These are phyloP conservation scores for Lanmaoa rubissima DNA, from an alignment of 768 basidiomycete species.

Conservation along the genomic window DNA sequence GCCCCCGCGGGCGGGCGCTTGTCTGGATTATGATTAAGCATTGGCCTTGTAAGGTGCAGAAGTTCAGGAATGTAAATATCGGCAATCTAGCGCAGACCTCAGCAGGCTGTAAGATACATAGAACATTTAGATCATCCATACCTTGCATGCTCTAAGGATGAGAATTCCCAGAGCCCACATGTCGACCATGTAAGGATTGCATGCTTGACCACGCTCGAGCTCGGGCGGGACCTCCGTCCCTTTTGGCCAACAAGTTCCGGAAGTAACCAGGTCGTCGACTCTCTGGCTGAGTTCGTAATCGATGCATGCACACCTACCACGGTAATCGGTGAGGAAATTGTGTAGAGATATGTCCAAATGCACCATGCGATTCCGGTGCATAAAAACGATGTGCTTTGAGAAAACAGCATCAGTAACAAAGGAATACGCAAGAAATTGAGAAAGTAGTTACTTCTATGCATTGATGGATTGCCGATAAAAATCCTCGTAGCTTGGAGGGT, in stretches of 20 bases:
- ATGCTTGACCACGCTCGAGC: slow-evolving; percentile 47
- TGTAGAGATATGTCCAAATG: slow-evolving; percentile 72
- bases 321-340: slow-evolving; percentile 66
- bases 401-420: slow-evolving; percentile 2
- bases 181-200: slow-evolving; percentile 69
- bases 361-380: slow-evolving; percentile 64
- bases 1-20: slow-evolving; percentile 49
- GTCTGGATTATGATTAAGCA: slow-evolving; percentile 54
- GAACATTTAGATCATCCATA: slow-evolving; percentile 29
- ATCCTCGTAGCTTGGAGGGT: slow-evolving; percentile 51
- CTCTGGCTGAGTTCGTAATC: slow-evolving; percentile 69
- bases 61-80: slow-evolving; percentile 60
- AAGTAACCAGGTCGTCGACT: slow-evolving; percentile 40
- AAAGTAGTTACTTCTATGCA: slow-evolving; percentile 58
- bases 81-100: slow-evolving; percentile 41
- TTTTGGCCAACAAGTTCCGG: slow-evolving; percentile 43
- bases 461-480: slow-evolving; percentile 58
- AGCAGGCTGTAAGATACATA: neutral
- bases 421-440: neutral
- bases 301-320: slow-evolving; percentile 66
- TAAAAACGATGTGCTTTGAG: slow-evolving; percentile 61
- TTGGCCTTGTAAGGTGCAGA: slow-evolving; percentile 51
- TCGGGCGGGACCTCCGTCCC: slow-evolving; percentile 74
- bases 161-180: slow-evolving; percentile 71
- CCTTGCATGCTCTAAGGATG: slow-evolving; percentile 64